Conservation (phyloP, 2,329 filamentous ascomycete genomes). For the Ceratocystis destructans region DNA sequence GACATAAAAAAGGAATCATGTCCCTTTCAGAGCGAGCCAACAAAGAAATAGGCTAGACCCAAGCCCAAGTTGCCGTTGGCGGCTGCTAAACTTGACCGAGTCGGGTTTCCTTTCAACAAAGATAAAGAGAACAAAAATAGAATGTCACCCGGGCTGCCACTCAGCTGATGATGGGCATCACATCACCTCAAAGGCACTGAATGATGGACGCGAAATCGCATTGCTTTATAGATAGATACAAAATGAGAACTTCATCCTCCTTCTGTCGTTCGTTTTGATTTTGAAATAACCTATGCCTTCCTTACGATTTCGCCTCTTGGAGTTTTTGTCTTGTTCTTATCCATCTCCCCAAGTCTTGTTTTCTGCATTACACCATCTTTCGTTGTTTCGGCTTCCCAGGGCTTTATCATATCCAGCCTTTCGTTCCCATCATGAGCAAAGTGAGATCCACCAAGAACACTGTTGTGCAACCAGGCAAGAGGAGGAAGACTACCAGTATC, state of each 20-base stretch:
- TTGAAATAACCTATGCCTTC: neutral
- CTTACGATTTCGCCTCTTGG: neutral
- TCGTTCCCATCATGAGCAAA: neutral
- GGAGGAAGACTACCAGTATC: neutral
- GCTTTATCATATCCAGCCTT: neutral
- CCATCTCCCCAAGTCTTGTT: neutral
- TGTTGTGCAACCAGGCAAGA: neutral
- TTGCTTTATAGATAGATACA: neutral
- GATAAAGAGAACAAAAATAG: neutral
- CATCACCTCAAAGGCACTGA: neutral
- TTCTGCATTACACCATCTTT: no score
- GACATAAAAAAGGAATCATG: slow-evolving; percentile 1
- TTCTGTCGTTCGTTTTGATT: neutral
- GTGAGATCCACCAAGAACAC: neutral
- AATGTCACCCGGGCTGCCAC: neutral
- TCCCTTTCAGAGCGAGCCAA: neutral
- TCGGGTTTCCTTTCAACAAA: neutral
- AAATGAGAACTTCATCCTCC: neutral
- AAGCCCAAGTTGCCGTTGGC: neutral
- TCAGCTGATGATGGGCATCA: neutral
- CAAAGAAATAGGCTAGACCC: neutral
- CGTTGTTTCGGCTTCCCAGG: no score
- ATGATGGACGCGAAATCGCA: neutral
- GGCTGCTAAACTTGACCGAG: neutral
- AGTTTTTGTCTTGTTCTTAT: neutral